Percentiles rank a stretch among this genome's conserved stretches.
Evolutionary conservation across 768 basidiomycete species (phyloP).

Genomic region (Tulasnella sp.): DNA sequence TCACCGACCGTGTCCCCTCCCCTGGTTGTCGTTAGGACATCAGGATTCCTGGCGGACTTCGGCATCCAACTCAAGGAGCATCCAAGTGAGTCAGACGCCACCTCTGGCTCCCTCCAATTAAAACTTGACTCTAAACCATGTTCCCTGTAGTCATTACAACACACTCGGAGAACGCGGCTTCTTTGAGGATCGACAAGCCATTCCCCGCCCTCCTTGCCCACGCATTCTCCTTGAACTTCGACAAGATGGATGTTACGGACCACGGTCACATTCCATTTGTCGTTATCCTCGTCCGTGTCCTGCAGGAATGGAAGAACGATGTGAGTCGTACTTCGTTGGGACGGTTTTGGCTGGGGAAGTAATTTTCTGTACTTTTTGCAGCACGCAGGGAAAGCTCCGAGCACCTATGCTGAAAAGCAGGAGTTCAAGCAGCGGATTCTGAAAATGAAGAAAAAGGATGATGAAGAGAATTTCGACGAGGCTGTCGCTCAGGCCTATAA

Average conservation of each 20-base stretch:
- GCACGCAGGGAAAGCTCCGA: slow-evolving; percentile 63
- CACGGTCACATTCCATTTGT: slow-evolving; percentile 90
- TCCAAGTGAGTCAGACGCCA: slow-evolving; percentile 52
- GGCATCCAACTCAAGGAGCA: slow-evolving; percentile 88
- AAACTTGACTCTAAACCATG: not conserved
- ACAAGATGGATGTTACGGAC: slow-evolving; percentile 78
- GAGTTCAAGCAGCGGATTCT: slow-evolving; percentile 68
- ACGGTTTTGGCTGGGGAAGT: not conserved
- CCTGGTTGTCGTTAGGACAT: slow-evolving; percentile 73
- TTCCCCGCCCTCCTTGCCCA: slow-evolving; percentile 79
- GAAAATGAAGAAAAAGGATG: slow-evolving; percentile 64
- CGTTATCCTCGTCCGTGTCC: slow-evolving; percentile 74
- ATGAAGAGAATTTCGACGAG: slow-evolving; percentile 98
- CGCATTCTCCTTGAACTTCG: slow-evolving; percentile 66
- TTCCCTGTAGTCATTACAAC: slow-evolving; percentile 73
- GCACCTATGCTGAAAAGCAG: slow-evolving; percentile 60
- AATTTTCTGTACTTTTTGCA: slow-evolving; percentile 36
- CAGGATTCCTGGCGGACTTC: slow-evolving; percentile 88
- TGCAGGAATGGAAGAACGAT: slow-evolving; percentile 76
- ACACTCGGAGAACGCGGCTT: slow-evolving; percentile 71
- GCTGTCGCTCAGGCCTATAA: slow-evolving; percentile 85
- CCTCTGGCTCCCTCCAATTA: not conserved
- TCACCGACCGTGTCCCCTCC: slow-evolving; percentile 53
- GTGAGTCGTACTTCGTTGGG: slow-evolving; percentile 44
- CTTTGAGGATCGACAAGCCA: slow-evolving; percentile 81